phyloP scores from a whole-genome alignment of 257 asterid species.

The Verbascum thapsus region DNA sequence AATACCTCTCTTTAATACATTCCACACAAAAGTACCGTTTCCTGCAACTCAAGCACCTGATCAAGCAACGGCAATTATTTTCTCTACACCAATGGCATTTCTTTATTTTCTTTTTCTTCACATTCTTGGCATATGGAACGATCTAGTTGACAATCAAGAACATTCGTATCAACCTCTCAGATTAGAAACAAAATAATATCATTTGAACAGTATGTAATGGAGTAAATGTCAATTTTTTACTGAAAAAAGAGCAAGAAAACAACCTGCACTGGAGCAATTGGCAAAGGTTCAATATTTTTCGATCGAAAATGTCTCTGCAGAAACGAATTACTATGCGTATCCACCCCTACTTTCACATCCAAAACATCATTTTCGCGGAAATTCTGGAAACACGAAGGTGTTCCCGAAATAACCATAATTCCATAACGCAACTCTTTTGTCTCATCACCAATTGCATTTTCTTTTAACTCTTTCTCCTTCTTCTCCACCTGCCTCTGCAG shows the following conservation, averaged over 20 bases:
- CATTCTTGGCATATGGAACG: constrained; percentile 57
- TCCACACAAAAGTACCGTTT: constrained; percentile 76
- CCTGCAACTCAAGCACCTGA: constrained; percentile 77
- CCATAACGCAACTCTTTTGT: constrained; percentile 75
- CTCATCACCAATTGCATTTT: constrained; percentile 38
- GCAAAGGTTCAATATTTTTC: constrained; percentile 79
- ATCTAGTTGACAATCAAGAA: constrained; percentile 45
- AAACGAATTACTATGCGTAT: constrained; percentile 34
- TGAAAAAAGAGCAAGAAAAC: constrained; percentile 20
- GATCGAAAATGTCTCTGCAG: constrained; percentile 73
- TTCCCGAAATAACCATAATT: constrained; percentile 71
- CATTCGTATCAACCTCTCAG: background rate
- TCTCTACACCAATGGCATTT: constrained; percentile 95
- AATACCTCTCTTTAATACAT: constrained; percentile 80
- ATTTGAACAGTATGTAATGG: no score
- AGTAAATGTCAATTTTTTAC: no score
- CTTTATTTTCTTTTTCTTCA: constrained; percentile 61
- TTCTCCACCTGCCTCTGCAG: constrained; percentile 81
- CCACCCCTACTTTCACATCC: constrained; percentile 64
- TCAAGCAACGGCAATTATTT: constrained; percentile 46
- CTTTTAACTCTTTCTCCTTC: constrained; percentile 58
- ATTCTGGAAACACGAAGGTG: constrained; percentile 34
- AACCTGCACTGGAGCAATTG: constrained; percentile 86
- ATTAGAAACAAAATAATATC: background rate
- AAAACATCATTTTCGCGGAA: constrained; percentile 38